Evolutionary conservation across 176 grass and related monocot species (phyloP).

Genomic region (Oryza officinalis): DNA sequence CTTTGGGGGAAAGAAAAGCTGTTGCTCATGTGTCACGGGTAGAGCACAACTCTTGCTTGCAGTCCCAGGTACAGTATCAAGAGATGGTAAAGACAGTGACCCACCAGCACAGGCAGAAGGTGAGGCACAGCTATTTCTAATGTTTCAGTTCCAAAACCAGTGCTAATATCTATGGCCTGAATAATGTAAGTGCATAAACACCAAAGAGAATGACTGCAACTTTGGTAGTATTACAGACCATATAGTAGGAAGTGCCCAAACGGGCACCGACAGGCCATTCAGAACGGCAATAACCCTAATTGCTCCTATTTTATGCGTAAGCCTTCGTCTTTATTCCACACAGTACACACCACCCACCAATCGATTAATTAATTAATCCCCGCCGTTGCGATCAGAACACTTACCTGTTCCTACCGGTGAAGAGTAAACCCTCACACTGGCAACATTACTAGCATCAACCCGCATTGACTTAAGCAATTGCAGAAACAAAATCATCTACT

Average conservation of each 20-base stretch:
- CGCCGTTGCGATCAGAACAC: not conserved
- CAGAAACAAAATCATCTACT: conserved; percentile 8
- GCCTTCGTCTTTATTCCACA: conserved; percentile 46
- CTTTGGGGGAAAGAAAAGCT: conserved; percentile 15
- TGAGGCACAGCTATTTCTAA: not conserved
- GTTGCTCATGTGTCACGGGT: conserved; percentile 24
- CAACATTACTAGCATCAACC: conserved; percentile 35
- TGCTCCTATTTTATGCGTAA: conserved; percentile 34
- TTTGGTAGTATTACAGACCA: not conserved
- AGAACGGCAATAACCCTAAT: conserved; percentile 45
- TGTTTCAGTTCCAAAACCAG: not conserved
- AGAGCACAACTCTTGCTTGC: conserved; percentile 49
- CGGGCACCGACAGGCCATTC: conserved; percentile 47
- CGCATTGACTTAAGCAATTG: conserved; percentile 25
- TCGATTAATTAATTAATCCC: conserved; percentile 44
- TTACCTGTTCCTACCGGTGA: conserved; percentile 3
- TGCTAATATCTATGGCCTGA: not conserved
- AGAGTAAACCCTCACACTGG: conserved; percentile 22
- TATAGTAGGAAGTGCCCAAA: conserved; percentile 34
- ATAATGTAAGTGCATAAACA: not conserved
- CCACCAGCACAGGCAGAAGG: conserved; percentile 7
- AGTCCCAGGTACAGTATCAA: conserved; percentile 35
- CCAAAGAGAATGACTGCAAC: not conserved
- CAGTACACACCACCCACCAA: conserved; percentile 29
- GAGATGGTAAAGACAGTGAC: conserved; percentile 30